Conservation (phyloP, 75 land plant genomes). For the Larix kaempferi region DNA sequence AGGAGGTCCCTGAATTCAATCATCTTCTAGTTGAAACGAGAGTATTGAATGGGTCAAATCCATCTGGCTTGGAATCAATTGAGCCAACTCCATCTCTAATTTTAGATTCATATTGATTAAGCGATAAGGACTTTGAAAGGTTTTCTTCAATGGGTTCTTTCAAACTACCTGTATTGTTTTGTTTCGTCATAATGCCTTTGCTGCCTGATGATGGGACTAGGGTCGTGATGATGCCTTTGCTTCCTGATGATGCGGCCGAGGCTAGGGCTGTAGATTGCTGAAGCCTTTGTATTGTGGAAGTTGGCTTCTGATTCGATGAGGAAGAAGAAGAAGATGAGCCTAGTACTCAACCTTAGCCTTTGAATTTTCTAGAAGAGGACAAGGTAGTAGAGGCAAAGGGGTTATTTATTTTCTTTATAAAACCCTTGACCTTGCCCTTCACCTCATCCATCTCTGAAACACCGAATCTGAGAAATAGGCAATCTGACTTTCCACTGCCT, state of each 20-base stretch:
- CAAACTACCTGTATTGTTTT: neutral
- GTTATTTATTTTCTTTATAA: slow-evolving; percentile 81
- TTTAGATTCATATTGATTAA: neutral
- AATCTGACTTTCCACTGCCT: too few species aligned
- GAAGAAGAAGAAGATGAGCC: slow-evolving; percentile 40
- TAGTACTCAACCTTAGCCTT: slow-evolving; percentile 62
- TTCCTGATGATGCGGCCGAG: neutral
- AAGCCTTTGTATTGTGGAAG: neutral
- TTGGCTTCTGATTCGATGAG: slow-evolving; percentile 8
- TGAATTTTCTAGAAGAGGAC: slow-evolving; percentile 46
- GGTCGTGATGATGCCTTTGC: neutral
- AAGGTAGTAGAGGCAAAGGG: slow-evolving; percentile 59
- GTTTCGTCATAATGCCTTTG: neutral
- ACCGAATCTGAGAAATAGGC: too few species aligned
- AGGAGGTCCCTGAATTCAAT: slow-evolving; percentile 15
- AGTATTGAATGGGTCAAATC: slow-evolving; percentile 44
- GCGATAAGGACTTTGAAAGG: neutral
- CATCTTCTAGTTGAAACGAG: slow-evolving; percentile 29
- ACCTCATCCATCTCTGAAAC: slow-evolving; percentile 57
- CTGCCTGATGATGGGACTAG: neutral
- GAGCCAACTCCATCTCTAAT: neutral
- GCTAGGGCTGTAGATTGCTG: slow-evolving; percentile 18
- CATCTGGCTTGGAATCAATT: neutral
- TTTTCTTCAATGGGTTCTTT: neutral
- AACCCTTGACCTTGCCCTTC: slow-evolving; percentile 71